A percentile compares a stretch with the other conserved stretches of the same genome.
Conservation (phyloP, 2,329 filamentous ascomycete species). For the Calycina herbarum region DNA sequence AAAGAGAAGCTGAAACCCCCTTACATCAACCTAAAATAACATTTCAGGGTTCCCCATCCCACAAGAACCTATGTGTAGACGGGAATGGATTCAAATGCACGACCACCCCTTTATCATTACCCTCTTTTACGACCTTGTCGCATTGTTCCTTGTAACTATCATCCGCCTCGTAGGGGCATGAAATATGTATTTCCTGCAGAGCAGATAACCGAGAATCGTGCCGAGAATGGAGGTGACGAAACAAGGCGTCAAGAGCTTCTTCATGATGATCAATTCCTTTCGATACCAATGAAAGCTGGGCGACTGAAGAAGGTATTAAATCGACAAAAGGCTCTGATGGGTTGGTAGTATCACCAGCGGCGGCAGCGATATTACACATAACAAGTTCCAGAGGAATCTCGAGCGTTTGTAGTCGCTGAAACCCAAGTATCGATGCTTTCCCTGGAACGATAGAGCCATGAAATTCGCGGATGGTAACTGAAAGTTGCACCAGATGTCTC, state of each 20-base stretch:
- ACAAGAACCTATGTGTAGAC: slow-evolving; percentile 8
- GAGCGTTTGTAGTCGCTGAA: slow-evolving; percentile 17
- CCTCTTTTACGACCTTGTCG: slow-evolving; percentile 11
- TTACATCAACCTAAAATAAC: slow-evolving; percentile 12
- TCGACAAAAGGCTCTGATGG: slow-evolving; percentile 10
- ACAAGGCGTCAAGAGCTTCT: slow-evolving; percentile 17
- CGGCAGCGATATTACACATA: slow-evolving; percentile 17
- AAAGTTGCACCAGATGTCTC: slow-evolving; percentile 20
- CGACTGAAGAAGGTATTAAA: slow-evolving; percentile 19
- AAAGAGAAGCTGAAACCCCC: too few relatives aligned
- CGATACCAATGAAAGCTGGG: slow-evolving; percentile 18
- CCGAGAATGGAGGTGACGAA: slow-evolving; percentile 13
- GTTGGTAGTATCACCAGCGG: slow-evolving; percentile 8
- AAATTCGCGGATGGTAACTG: slow-evolving; percentile 14
- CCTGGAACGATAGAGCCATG: slow-evolving; percentile 14
- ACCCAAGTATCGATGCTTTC: slow-evolving; percentile 16
- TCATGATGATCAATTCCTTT: slow-evolving; percentile 16
- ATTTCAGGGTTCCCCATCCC: slow-evolving; percentile 11
- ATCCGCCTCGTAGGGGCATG: slow-evolving; percentile 8
- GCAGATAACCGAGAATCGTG: slow-evolving; percentile 16
- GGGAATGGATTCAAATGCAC: slow-evolving; percentile 8
- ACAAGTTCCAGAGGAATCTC: slow-evolving; percentile 19
- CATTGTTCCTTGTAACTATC: slow-evolving; percentile 14
- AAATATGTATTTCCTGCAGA: slow-evolving; percentile 19
- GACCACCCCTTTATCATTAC: slow-evolving; percentile 12